Evolutionary conservation across 1,139 yeast species (phyloP), one percentile per base, ranked within the genome.

Genomic region (Diutina rugosa): DNA sequence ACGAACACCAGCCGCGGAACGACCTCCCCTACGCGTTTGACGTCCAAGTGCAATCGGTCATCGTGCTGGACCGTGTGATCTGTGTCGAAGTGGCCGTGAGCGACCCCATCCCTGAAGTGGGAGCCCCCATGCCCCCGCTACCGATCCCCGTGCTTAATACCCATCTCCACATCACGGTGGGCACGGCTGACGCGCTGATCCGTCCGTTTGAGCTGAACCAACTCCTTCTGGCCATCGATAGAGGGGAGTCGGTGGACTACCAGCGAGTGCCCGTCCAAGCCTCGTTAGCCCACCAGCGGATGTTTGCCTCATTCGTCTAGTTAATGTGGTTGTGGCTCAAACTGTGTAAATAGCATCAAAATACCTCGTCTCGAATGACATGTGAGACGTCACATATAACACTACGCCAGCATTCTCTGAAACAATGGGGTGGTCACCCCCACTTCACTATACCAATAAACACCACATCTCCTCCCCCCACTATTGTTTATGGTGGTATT

Each of bases 101-200:
- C 16, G 51, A 35, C 2, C 2, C 48, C 66, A 1, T 61, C 62
- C 14, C 63, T 10, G 14, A 35, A 35, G 3, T 10, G 61, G 65
- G 1, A 56, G 67, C 1, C 59, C 61, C 1, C 61, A 61, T 8
- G 59, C 64, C 0, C 7, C 62, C 76, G 8, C 9, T 16, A 4
- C 64, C 64, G 58, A 5, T 71, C 69, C 55, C 61, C 2, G 59
- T 67, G 5, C 69, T 78, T 1, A 87, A 84, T 63, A 65, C 67
- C 55, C 65, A 67, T 58, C 77, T 86, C 0, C 99, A 93, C 67
- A 79, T 91, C 38, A 91, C 99, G 0, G 65, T 91, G 8, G 97
- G 95, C 0, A 80, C 90, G 0, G 67, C 73, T 4, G 64, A 72
- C 44, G 53, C 28, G 16, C n/a, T 4, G n/a, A 49, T 49, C 21